phyloP scores from a whole-genome alignment of 2,329 filamentous ascomycete genomes.

The Pseudogymnoascus sp. region DNA sequence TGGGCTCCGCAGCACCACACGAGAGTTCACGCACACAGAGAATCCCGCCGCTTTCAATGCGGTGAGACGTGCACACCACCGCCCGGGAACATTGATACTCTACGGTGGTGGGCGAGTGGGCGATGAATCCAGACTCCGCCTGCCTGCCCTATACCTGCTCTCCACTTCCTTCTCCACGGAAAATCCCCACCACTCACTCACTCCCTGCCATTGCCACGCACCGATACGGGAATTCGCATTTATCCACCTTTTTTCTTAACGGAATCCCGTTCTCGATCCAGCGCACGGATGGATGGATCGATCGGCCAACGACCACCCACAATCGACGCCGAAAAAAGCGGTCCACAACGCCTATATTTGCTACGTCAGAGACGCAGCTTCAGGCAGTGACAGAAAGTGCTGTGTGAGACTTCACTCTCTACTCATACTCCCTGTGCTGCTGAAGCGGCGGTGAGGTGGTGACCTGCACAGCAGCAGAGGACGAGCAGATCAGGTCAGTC shows the following conservation, averaged over 20 bases:
- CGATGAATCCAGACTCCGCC: not conserved
- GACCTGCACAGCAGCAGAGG: not conserved
- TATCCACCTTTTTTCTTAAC: not conserved
- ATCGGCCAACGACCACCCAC: not conserved
- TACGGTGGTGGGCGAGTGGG: not conserved
- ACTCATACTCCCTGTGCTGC: not conserved
- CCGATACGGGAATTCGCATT: not conserved
- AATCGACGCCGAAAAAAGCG: not conserved
- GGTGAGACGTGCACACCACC: not conserved
- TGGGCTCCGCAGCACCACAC: not conserved
- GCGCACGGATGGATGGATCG: not conserved
- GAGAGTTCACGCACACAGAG: not conserved
- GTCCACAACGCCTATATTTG: not conserved
- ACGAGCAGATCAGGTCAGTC: not conserved
- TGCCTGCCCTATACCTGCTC: not conserved
- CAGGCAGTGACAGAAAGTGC: not conserved
- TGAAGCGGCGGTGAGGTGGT: not conserved
- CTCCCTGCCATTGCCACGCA: not conserved
- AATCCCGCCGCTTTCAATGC: not conserved
- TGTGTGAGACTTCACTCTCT: not conserved
- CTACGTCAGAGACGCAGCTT: not conserved
- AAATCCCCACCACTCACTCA: not conserved
- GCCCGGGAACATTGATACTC: not conserved
- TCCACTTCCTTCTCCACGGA: slow-evolving; percentile 1
- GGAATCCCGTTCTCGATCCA: not conserved